Conservation (phyloP, 768 basidiomycete genomes). For the Pleurotus giganteus region DNA sequence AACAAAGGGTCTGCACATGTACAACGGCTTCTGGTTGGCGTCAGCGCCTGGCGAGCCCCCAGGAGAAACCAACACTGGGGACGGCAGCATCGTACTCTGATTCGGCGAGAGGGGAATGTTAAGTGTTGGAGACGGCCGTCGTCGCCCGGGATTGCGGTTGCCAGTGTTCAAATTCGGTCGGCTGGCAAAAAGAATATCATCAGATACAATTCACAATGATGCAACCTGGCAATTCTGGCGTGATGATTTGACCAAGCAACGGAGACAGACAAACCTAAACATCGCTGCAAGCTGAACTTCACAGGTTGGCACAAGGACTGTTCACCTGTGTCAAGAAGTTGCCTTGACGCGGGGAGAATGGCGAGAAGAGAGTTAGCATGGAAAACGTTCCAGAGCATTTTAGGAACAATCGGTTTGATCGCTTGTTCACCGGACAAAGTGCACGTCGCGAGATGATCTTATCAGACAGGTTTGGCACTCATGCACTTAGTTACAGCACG, state of each 20-base stretch:
- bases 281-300: neutral
- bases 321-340: neutral
- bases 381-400: too few relatives aligned
- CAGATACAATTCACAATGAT: too few relatives aligned
- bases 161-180: constrained; percentile 8
- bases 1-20: constrained; percentile 92
- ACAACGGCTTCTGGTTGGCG: constrained; percentile 62
- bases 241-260: neutral
- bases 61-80: constrained; percentile 40
- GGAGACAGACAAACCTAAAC: neutral
- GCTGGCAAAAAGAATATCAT: neutral
- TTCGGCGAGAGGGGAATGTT: constrained; percentile 28
- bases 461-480: neutral
- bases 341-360: neutral
- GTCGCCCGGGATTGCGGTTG: constrained; percentile 15
- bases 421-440: neutral
- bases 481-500: too few relatives aligned
- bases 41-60: constrained; percentile 15
- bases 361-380: neutral
- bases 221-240: too few relatives aligned
- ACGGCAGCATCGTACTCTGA: constrained; percentile 28
- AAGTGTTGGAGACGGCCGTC: constrained; percentile 32
- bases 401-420: neutral
- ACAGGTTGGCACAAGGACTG: too few relatives aligned
- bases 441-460: neutral